Percentiles rank a stretch among this genome's conserved stretches.
Evolutionary conservation across 164 flowering plant species (phyloP).

Genomic region (Buxus sempervirens): DNA sequence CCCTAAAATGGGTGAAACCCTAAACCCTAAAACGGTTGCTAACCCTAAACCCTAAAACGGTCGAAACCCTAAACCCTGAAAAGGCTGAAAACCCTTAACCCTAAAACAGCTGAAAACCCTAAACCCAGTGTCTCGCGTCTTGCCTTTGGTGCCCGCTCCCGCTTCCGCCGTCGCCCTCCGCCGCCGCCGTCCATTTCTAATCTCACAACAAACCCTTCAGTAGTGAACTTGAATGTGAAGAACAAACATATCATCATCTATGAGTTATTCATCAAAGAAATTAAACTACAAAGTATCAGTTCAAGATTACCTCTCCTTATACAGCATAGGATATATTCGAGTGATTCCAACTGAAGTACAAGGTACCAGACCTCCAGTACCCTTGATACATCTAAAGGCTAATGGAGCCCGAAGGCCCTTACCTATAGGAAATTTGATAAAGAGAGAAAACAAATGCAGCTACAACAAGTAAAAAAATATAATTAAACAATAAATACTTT

Average conservation of each 20-base stretch:
- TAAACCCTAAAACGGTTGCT: no score
- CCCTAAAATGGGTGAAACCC: no score
- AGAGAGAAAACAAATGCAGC: constrained; percentile 4
- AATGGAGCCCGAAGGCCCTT: constrained; percentile 61
- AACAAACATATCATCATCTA: constrained; percentile 3
- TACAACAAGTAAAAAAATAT: background rate
- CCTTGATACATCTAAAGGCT: constrained; percentile 82
- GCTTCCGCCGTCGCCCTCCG: no score
- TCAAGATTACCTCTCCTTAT: constrained; percentile 67
- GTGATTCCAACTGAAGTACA: constrained; percentile 66
- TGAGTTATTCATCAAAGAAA: background rate
- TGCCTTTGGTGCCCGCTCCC: no score
- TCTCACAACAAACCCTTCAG: constrained; percentile 68
- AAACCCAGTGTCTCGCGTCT: no score
- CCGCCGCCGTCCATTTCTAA: no score
- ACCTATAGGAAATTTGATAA: constrained; percentile 36
- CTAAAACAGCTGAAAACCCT: no score
- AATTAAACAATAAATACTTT: no score
- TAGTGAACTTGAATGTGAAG: constrained; percentile 39
- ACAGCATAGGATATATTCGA: constrained; percentile 84
- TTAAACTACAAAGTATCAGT: background rate
- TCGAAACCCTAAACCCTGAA: no score
- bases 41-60: no score
- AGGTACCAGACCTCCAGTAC: constrained; percentile 79
- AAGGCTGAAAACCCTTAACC: no score